Conservation (phyloP, 2,329 filamentous ascomycete species). For the Colletotrichum tofieldiae region DNA sequence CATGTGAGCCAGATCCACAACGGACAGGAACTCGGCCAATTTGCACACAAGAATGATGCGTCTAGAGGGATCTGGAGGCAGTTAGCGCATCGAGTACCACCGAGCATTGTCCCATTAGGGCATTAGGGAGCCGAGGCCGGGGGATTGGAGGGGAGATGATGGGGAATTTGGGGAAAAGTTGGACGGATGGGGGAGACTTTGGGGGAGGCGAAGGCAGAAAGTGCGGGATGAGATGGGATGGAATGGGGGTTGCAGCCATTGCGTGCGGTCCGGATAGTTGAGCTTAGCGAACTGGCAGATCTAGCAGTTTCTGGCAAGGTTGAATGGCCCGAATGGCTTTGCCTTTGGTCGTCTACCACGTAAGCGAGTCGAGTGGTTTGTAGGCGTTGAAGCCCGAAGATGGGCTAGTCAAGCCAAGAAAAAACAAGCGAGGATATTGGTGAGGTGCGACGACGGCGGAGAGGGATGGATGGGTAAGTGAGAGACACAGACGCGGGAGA, state of each 20-base stretch:
- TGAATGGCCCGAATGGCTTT: constrained; percentile 31
- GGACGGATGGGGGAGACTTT: constrained; percentile 14
- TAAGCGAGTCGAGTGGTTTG: constrained; percentile 7
- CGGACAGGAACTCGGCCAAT: constrained; percentile 44
- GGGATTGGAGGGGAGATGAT: constrained; percentile 36
- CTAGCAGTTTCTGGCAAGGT: constrained; percentile 19
- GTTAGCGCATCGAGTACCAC: constrained; percentile 48
- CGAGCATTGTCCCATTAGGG: constrained; percentile 49
- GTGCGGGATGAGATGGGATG: constrained; percentile 23
- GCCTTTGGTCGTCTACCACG: not conserved
- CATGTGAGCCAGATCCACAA: constrained; percentile 34
- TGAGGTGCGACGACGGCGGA: not conserved
- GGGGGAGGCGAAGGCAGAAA: constrained; percentile 11
- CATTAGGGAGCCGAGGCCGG: constrained; percentile 44
- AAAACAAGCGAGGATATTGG: not conserved
- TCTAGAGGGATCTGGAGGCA: constrained; percentile 32
- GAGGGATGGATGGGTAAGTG: not conserved
- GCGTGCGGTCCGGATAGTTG: constrained; percentile 11
- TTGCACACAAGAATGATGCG: constrained; percentile 37
- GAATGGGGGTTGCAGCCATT: constrained; percentile 24
- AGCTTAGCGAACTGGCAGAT: not conserved
- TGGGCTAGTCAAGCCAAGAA: not conserved
- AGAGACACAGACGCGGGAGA: not conserved
- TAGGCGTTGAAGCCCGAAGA: constrained; percentile 8
- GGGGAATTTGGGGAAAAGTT: constrained; percentile 38